These are phyloP conservation scores for Dacryopinax spathularia DNA, from an alignment of 768 basidiomycete genomes.

Conservation along the genomic window DNA sequence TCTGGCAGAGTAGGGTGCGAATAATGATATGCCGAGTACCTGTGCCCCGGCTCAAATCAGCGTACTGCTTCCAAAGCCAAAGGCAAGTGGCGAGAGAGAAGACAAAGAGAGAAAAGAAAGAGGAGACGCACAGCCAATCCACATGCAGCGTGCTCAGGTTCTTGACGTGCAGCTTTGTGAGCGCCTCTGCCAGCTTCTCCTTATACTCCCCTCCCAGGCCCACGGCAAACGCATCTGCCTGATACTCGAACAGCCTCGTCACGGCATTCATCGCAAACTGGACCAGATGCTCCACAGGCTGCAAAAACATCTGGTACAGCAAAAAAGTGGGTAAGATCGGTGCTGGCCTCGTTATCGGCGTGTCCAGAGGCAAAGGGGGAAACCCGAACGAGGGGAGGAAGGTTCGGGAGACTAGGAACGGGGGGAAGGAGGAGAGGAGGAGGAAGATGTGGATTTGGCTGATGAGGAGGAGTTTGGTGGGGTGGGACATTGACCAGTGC, in stretches of 20 bases:
- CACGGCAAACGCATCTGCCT: slow-evolving; percentile 80
- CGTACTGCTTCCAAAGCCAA: background rate
- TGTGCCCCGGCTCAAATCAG: slow-evolving; percentile 18
- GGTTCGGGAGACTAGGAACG: slow-evolving; percentile 68
- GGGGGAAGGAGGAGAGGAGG: slow-evolving; percentile 77
- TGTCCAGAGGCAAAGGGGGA: slow-evolving; percentile 45
- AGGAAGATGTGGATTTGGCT: slow-evolving; percentile 80
- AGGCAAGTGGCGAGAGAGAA: background rate
- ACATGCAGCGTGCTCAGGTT: slow-evolving; percentile 90
- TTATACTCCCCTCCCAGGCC: slow-evolving; percentile 40
- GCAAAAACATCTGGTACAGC: slow-evolving; percentile 80
- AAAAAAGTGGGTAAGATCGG: slow-evolving; percentile 64
- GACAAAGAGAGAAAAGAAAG: slow-evolving; percentile 6
- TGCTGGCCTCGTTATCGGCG: slow-evolving; percentile 34
- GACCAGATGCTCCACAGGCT: slow-evolving; percentile 62
- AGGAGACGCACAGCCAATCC: slow-evolving; percentile 76
- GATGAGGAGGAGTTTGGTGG: slow-evolving; percentile 72
- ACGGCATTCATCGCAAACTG: slow-evolving; percentile 64
- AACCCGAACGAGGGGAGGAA: slow-evolving; percentile 73
- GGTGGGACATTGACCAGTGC: slow-evolving; percentile 89
- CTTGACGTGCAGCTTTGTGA: slow-evolving; percentile 78
- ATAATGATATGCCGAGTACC: slow-evolving; percentile 91
- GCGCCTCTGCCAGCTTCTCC: slow-evolving; percentile 59
- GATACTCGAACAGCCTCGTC: slow-evolving; percentile 77
- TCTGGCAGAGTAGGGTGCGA: slow-evolving; percentile 92